Conservation (phyloP, 164 flowering plant genomes). For the Vitis riparia region DNA sequence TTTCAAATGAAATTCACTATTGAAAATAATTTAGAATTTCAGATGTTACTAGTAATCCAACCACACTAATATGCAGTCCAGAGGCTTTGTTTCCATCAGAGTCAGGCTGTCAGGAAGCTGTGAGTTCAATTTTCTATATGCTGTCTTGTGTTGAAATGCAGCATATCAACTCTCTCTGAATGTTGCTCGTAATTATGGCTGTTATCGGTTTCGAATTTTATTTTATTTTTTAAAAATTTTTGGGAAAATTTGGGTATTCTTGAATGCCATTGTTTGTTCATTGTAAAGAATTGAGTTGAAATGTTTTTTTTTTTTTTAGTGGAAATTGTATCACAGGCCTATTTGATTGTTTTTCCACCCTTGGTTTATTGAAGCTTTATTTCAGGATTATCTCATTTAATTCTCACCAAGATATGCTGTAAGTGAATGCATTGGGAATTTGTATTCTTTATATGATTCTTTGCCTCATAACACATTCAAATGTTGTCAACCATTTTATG, state of each 20-base stretch:
- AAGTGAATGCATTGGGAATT: neutral
- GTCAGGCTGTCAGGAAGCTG: constrained; percentile 1
- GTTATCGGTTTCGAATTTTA: constrained; percentile 21
- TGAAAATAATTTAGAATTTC: constrained; percentile 3
- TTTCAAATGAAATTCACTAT: constrained; percentile 29
- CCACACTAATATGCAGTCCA: neutral
- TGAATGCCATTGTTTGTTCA: constrained; percentile 2
- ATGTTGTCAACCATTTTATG: too few relatives aligned
- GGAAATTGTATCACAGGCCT: neutral
- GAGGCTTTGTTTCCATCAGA: constrained; percentile 1
- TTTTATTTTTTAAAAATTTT: neutral
- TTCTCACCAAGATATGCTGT: neutral
- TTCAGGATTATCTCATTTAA: too few relatives aligned
- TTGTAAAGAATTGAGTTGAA: constrained; percentile 4
- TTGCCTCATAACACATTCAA: too few relatives aligned
- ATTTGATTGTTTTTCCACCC: neutral
- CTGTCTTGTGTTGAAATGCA: constrained; percentile 1
- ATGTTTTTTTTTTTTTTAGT: neutral
- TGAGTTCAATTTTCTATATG: neutral
- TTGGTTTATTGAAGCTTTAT: neutral
- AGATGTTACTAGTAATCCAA: neutral
- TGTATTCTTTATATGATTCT: neutral
- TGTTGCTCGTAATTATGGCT: neutral
- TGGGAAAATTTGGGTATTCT: neutral
- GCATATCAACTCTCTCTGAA: neutral